phyloP scores from a whole-genome alignment of 176 grass and related monocot species.

The Paspalum notatum region DNA sequence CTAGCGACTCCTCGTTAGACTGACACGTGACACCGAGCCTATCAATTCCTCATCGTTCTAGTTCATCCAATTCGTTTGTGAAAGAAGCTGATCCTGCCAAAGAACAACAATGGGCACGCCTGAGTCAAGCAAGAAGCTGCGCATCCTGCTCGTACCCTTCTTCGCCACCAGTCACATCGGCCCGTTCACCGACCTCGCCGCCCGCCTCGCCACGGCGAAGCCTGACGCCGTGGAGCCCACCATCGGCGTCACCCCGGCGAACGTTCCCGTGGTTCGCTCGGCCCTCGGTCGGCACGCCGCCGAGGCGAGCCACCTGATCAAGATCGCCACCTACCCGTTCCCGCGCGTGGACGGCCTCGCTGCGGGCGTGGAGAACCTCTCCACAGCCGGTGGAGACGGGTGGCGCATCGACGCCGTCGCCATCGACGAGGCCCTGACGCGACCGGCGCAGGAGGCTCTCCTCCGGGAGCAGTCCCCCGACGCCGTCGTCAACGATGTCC shows the following conservation, averaged over 20 bases:
- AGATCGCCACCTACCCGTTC: not conserved
- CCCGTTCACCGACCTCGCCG: slow-evolving; percentile 5
- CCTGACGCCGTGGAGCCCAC: too few relatives aligned
- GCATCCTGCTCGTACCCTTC: not conserved
- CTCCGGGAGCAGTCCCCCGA: slow-evolving; percentile 22
- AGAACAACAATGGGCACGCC: too few relatives aligned
- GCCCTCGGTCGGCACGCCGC: not conserved
- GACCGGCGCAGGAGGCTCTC: slow-evolving; percentile 22
- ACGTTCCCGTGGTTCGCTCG: not conserved
- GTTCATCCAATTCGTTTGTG: too few relatives aligned
- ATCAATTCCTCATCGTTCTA: too few relatives aligned
- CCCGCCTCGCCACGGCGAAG: slow-evolving; percentile 3
- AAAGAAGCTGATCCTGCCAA: too few relatives aligned
- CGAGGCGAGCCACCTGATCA: not conserved
- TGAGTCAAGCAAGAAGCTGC: not conserved
- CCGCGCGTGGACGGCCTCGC: not conserved
- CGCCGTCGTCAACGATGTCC: slow-evolving; percentile 30
- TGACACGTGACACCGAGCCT: too few relatives aligned
- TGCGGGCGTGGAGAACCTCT: slow-evolving; percentile 6
- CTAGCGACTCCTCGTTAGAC: too few relatives aligned
- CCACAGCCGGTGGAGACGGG: not conserved
- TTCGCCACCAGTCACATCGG: slow-evolving; percentile 8
- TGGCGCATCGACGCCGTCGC: not conserved
- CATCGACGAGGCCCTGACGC: not conserved
- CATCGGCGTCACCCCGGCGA: slow-evolving; percentile 30